A percentile compares a stretch with the other conserved stretches of the same genome.
Conservation (phyloP, 1,284 basidiomycete genomes). For the Ustilago crameri region DNA sequence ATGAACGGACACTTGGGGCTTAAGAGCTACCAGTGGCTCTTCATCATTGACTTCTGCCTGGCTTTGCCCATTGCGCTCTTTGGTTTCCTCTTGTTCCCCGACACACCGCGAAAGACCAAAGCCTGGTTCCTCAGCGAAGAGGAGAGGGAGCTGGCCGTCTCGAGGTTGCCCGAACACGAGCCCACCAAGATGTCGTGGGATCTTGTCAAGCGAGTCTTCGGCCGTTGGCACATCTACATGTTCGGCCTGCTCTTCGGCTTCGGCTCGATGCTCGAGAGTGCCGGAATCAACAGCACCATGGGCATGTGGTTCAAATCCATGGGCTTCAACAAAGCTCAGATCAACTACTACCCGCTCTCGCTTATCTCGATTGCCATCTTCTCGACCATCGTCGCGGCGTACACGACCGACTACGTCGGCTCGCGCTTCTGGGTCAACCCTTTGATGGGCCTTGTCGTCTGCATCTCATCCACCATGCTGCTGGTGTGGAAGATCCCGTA, state of each 20-base stretch:
- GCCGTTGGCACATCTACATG: conserved; percentile 72
- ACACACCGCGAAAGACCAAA: conserved; percentile 75
- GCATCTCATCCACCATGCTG: conserved; percentile 43
- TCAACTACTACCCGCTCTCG: conserved; percentile 51
- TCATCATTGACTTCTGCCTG: conserved; percentile 79
- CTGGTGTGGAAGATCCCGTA: conserved; percentile 56
- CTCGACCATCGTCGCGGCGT: conserved; percentile 41
- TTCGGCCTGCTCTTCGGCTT: conserved; percentile 71
- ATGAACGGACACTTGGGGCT: conserved; percentile 74
- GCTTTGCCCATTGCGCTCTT: conserved; percentile 77
- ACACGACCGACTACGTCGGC: conserved; percentile 36
- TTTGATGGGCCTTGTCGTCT: conserved; percentile 40
- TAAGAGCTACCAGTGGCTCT: conserved; percentile 79
- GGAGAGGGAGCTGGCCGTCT: conserved; percentile 68
- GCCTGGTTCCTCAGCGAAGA: conserved; percentile 76
- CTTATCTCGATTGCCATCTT: conserved; percentile 50
- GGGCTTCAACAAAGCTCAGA: conserved; percentile 27
- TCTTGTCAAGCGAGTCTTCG: conserved; percentile 73
- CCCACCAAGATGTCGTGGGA: conserved; percentile 68
- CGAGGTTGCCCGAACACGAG: conserved; percentile 69
- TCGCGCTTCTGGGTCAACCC: conserved; percentile 44
- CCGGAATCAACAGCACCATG: conserved; percentile 80
- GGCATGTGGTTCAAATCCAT: conserved; percentile 77
- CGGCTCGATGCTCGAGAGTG: conserved; percentile 77
- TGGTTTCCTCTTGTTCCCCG: conserved; percentile 79